Conservation (phyloP, 805 yeast species). For the Cyberlindnera misumaiensis region DNA sequence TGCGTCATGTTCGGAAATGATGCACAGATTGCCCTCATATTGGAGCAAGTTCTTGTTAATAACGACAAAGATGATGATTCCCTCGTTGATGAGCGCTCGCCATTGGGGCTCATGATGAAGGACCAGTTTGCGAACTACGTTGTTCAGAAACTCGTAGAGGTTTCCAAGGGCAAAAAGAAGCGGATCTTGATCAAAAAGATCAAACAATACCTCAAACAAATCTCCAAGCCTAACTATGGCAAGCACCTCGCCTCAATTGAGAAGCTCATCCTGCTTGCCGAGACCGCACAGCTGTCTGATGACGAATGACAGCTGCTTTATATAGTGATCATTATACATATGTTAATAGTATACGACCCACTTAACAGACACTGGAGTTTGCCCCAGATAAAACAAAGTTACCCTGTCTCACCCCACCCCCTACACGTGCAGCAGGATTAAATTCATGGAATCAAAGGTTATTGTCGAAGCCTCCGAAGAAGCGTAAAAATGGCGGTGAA, state of each 20-base stretch:
- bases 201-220: conserved; percentile 69
- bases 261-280: conserved; percentile 31
- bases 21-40: conserved; percentile 54
- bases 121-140: conserved; percentile 98
- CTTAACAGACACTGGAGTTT: too few relatives aligned
- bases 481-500: conserved; percentile 18
- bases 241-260: conserved; percentile 82
- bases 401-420: too few relatives aligned
- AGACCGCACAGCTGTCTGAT: conserved; percentile 20
- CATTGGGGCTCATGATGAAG: conserved; percentile 88
- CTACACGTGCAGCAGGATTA: too few relatives aligned
- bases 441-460: too few relatives aligned
- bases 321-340: conserved; percentile 1
- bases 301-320: conserved; percentile 9
- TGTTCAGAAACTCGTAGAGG: conserved; percentile 87
- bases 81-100: conserved; percentile 52
- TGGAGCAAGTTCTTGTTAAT: conserved; percentile 58
- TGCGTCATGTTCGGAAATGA: conserved; percentile 70
- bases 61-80: conserved; percentile 33
- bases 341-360: too few relatives aligned
- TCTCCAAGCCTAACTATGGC: conserved; percentile 64
- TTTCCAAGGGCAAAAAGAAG: conserved; percentile 64
- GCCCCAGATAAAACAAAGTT: too few relatives aligned
- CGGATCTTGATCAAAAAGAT: conserved; percentile 65
- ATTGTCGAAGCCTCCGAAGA: too few relatives aligned